phyloP scores from a whole-genome alignment of 2,329 filamentous ascomycete genomes.

The Nothophoma quercina region DNA sequence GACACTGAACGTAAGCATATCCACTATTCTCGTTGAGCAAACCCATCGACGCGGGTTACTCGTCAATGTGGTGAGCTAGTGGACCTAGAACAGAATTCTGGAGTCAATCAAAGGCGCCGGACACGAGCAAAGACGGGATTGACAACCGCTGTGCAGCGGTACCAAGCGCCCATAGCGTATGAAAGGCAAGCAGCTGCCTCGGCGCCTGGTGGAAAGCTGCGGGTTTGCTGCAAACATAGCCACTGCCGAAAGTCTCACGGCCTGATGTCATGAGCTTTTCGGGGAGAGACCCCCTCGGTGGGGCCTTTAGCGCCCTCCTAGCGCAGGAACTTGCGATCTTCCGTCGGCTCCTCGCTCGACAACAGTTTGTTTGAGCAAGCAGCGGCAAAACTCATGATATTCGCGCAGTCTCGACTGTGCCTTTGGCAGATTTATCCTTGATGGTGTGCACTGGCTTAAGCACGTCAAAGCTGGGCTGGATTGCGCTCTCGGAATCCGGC shows the following conservation, averaged over 20 bases:
- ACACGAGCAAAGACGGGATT: conserved; percentile 11
- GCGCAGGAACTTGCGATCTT: conserved; percentile 5
- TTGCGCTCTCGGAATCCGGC: conserved; percentile 3
- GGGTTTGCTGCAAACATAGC: conserved; percentile 14
- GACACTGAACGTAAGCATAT: conserved; percentile 25
- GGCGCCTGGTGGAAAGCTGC: conserved; percentile 10
- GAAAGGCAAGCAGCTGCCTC: conserved; percentile 12
- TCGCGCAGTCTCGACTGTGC: conserved; percentile 11
- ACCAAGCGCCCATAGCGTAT: conserved; percentile 19
- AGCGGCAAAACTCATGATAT: conserved; percentile 6
- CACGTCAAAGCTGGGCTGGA: conserved; percentile 16
- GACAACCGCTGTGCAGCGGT: conserved; percentile 11
- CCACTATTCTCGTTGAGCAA: conserved; percentile 40
- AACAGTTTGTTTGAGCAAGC: conserved; percentile 2
- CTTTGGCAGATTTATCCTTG: not conserved
- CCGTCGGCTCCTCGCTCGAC: conserved; percentile 15
- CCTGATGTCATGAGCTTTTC: conserved; percentile 17
- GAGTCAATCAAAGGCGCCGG: conserved; percentile 20
- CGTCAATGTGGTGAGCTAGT: conserved; percentile 25
- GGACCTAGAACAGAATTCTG: conserved; percentile 22
- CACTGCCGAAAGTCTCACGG: conserved; percentile 10
- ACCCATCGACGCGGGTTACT: conserved; percentile 25
- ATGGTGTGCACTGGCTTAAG: conserved; percentile 11
- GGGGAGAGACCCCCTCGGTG: conserved; percentile 8
- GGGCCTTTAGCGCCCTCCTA: conserved; percentile 4